phyloP scores from a whole-genome alignment of 2,329 filamentous ascomycete species.

The Teratosphaeria zuluensis region DNA sequence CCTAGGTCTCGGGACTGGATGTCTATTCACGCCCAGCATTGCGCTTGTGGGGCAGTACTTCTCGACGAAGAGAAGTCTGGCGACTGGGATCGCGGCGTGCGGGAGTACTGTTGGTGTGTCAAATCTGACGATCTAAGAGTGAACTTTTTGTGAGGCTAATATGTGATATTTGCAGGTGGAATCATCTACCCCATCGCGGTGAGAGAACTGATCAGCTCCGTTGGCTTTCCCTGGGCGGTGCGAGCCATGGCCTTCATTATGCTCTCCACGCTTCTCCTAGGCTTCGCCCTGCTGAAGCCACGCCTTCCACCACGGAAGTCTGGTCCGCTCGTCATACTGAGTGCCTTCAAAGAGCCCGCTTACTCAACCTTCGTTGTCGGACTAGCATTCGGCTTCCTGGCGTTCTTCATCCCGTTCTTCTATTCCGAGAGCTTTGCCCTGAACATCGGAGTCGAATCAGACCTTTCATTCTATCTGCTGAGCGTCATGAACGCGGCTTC shows the following conservation, averaged over 20 bases:
- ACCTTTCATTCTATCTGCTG: constrained; percentile 43
- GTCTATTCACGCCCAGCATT: constrained; percentile 36
- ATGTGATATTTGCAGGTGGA: not conserved
- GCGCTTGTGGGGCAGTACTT: constrained; percentile 26
- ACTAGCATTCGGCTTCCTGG: constrained; percentile 24
- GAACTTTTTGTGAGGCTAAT: not conserved
- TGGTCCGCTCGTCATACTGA: constrained; percentile 33
- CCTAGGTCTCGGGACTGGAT: constrained; percentile 37
- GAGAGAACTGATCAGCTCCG: not conserved
- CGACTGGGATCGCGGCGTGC: constrained; percentile 2
- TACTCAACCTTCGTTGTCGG: constrained; percentile 28
- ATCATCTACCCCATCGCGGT: not conserved
- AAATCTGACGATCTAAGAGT: too few species aligned
- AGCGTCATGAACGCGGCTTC: constrained; percentile 50
- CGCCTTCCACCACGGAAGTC: constrained; percentile 34
- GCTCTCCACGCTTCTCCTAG: not conserved
- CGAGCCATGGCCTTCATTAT: not conserved
- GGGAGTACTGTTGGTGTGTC: constrained; percentile 2
- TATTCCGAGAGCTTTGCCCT: constrained; percentile 32
- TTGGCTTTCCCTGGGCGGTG: not conserved
- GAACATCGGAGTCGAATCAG: constrained; percentile 34
- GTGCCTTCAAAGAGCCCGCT: constrained; percentile 30
- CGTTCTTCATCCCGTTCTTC: constrained; percentile 31
- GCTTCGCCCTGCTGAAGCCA: constrained; percentile 14
- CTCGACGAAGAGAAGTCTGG: constrained; percentile 1